Percentiles rank a stretch among this genome's conserved stretches.
phyloP scores from a whole-genome alignment of 139 green algal genomes.

The Diplosphaera chodatii region DNA sequence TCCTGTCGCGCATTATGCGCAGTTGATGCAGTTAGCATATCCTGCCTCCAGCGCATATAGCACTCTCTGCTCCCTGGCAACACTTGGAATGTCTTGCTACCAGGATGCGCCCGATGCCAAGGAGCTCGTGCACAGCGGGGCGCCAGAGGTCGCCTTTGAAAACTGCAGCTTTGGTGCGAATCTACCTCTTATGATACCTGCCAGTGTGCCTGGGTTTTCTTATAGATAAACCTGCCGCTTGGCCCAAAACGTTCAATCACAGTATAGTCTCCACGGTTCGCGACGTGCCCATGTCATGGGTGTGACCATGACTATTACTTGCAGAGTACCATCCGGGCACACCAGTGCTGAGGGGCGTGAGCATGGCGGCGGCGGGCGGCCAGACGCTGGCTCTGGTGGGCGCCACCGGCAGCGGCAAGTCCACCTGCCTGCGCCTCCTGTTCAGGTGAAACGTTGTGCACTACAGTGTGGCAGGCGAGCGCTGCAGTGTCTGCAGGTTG shows the following conservation, averaged over 20 bases:
- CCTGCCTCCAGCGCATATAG: too few species aligned
- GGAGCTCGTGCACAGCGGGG: conserved; percentile 25
- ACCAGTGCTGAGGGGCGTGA: conserved; percentile 54
- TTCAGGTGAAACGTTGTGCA: conserved; percentile 40
- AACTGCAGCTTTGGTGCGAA: background rate
- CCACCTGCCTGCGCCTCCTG: conserved; percentile 76
- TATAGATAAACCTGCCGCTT: too few species aligned
- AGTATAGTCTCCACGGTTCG: too few species aligned
- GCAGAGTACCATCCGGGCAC: background rate
- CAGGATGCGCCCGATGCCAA: conserved; percentile 50
- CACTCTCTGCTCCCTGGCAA: too few species aligned
- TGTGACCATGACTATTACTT: too few species aligned
- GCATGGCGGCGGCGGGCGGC: conserved; percentile 48
- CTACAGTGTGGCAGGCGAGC: background rate
- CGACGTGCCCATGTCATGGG: too few species aligned
- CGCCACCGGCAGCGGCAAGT: conserved; percentile 81
- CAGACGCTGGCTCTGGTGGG: conserved; percentile 66
- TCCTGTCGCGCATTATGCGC: too few species aligned
- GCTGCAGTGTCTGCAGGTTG: conserved; percentile 2
- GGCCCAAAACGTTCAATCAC: too few species aligned
- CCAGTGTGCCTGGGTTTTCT: too few species aligned
- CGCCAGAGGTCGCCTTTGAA: background rate
- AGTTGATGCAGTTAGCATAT: too few species aligned
- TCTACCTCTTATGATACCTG: background rate
- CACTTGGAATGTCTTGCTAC: conserved; percentile 16